Conservation (phyloP, 2,329 filamentous ascomycete genomes). For the Neonectria hederae region DNA sequence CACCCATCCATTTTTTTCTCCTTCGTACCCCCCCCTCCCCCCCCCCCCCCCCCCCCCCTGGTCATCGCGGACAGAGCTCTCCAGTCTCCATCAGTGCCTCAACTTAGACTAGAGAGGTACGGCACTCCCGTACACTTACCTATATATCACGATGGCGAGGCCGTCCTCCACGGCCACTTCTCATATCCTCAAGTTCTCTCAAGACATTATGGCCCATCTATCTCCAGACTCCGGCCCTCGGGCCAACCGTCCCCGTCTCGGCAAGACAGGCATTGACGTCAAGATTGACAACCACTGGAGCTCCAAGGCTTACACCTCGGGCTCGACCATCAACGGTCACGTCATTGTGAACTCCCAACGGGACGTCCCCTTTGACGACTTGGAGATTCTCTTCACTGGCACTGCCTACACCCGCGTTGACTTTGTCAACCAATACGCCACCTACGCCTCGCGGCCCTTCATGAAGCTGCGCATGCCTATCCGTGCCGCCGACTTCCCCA, state of each 20-base stretch:
- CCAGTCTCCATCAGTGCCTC: slow-evolving; percentile 11
- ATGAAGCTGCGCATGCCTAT: slow-evolving; percentile 67
- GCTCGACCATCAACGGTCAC: slow-evolving; percentile 60
- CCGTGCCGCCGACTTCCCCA: slow-evolving; percentile 56
- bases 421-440: slow-evolving; percentile 58
- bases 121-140: slow-evolving; percentile 25
- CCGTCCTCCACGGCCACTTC: slow-evolving; percentile 28
- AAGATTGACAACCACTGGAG: slow-evolving; percentile 62
- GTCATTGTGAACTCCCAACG: slow-evolving; percentile 56
- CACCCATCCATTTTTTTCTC: too few relatives aligned
- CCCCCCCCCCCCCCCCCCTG: too few relatives aligned
- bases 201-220: slow-evolving; percentile 39
- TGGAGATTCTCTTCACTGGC: slow-evolving; percentile 65
- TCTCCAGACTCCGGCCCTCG: slow-evolving; percentile 39
- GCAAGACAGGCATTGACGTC: slow-evolving; percentile 55
- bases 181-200: slow-evolving; percentile 28
- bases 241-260: slow-evolving; percentile 28
- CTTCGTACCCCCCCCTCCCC: too few relatives aligned
- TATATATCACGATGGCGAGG: slow-evolving; percentile 37
- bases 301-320: slow-evolving; percentile 65
- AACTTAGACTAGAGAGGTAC: slow-evolving; percentile 31
- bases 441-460: slow-evolving; percentile 61
- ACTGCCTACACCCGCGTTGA: slow-evolving; percentile 61
- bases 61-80: slow-evolving; percentile 10
- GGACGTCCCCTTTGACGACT: slow-evolving; percentile 59